These are phyloP conservation scores for Leucocoprinus sp. DNA, from an alignment of 768 basidiomycete genomes.

Conservation along the genomic window DNA sequence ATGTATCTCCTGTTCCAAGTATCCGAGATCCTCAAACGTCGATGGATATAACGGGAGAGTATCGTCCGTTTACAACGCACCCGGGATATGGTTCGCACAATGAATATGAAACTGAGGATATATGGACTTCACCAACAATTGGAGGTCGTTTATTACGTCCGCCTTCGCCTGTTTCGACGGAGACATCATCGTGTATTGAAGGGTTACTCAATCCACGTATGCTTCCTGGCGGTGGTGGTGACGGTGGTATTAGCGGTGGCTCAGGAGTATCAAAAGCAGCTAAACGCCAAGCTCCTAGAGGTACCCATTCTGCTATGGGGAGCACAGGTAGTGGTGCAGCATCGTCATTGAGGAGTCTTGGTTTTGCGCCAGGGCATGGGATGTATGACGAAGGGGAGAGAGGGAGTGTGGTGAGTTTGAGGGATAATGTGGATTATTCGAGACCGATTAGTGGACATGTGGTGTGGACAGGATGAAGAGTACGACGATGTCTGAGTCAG, in stretches of 20 bases:
- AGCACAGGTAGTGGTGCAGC: neutral
- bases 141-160: neutral
- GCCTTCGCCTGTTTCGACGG: constrained; percentile 7
- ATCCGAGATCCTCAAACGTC: neutral
- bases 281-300: too few species aligned
- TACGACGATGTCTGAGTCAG: constrained; percentile 20
- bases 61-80: too few species aligned
- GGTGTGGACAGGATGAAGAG: constrained; percentile 21
- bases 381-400: constrained; percentile 15
- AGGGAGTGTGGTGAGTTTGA: constrained; percentile 26
- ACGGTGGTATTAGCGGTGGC: neutral
- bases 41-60: neutral
- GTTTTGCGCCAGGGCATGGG: too few species aligned
- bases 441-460: constrained; percentile 26
- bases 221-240: neutral
- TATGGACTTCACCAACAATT: neutral
- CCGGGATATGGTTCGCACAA: too few species aligned
- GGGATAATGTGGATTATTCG: constrained; percentile 33
- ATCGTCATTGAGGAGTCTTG: too few species aligned
- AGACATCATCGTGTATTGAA: constrained; percentile 22
- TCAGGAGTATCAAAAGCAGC: too few species aligned
- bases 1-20: constrained; percentile 7
- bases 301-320: too few species aligned
- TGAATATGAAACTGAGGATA: too few species aligned
- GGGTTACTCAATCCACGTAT: constrained; percentile 23